phyloP scores from a whole-genome alignment of 2,329 filamentous ascomycete genomes.

The Alternaria rosae region DNA sequence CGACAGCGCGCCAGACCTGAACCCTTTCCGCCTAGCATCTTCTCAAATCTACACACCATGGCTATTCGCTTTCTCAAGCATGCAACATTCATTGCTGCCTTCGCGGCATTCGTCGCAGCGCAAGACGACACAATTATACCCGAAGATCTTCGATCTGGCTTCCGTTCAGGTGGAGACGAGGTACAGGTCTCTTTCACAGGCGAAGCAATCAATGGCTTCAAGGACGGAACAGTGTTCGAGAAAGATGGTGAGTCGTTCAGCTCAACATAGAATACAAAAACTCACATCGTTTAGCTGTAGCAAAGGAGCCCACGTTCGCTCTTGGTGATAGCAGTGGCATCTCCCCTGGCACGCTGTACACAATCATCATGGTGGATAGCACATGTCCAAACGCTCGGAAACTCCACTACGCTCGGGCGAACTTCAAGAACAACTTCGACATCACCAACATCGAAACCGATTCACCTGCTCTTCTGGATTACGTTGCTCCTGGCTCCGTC shows the following conservation, averaged over 20 bases:
- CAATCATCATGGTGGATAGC: constrained; percentile 44
- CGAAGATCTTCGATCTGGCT: constrained; percentile 27
- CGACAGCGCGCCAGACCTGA: neutral
- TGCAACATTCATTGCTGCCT: neutral
- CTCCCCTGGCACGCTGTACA: constrained; percentile 33
- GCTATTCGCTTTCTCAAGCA: constrained; percentile 14
- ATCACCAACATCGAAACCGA: constrained; percentile 35
- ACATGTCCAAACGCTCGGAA: constrained; percentile 36
- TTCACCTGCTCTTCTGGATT: constrained; percentile 27
- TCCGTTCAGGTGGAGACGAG: constrained; percentile 23
- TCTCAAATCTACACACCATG: constrained; percentile 17
- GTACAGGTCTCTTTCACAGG: constrained; percentile 42
- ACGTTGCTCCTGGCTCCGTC: constrained; percentile 42
- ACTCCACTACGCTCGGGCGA: constrained; percentile 43
- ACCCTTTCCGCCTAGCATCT: neutral
- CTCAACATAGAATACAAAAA: neutral
- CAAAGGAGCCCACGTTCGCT: constrained; percentile 41
- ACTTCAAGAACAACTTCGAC: constrained; percentile 41
- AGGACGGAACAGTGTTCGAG: constrained; percentile 35
- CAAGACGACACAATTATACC: constrained; percentile 26
- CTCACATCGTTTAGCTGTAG: constrained; percentile 31
- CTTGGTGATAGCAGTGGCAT: constrained; percentile 46
- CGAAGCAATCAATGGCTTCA: constrained; percentile 38
- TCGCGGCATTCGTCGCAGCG: constrained; percentile 10
- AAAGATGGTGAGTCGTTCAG: constrained; percentile 29